A percentile compares a stretch with the other conserved stretches of the same genome.
Evolutionary conservation across 108 stramenopile genomes (phyloP).

Genomic region (Cyclotella baltica): DNA sequence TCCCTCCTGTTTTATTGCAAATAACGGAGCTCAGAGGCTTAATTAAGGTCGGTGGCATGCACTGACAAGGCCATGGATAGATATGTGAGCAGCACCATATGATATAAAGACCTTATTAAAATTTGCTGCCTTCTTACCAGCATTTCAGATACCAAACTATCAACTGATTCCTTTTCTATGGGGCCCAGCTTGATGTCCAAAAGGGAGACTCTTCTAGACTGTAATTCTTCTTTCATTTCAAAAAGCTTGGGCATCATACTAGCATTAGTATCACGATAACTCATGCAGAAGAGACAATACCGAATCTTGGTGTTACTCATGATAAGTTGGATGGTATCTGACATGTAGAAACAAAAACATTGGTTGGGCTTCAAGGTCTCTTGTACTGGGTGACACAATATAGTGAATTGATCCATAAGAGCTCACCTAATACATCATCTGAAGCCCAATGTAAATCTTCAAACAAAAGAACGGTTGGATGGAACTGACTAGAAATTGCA

Average conservation of each 20-base stretch:
- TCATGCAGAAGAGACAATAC: conserved; percentile 17
- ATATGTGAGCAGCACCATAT: too few species aligned
- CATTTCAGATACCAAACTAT: too few species aligned
- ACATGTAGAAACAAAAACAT: too few species aligned
- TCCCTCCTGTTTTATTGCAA: conserved; percentile 32
- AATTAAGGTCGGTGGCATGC: conserved; percentile 13
- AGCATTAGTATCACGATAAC: conserved; percentile 35
- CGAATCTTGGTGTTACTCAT: too few species aligned
- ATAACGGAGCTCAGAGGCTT: conserved; percentile 15
- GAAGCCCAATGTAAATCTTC: conserved; percentile 44
- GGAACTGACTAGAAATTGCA: conserved; percentile 14
- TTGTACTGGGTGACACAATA: too few species aligned
- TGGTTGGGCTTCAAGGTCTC: too few species aligned
- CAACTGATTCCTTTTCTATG: too few species aligned
- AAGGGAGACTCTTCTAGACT: neutral
- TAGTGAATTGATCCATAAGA: too few species aligned
- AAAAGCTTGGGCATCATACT: neutral
- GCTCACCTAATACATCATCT: too few species aligned
- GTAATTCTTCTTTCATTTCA: conserved; percentile 22
- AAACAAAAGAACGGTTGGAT: conserved; percentile 22
- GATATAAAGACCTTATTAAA: too few species aligned
- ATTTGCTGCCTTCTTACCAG: too few species aligned
- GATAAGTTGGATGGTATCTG: too few species aligned
- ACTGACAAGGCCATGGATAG: neutral
- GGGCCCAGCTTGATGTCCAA: conserved; percentile 8